Evolutionary conservation across 1,139 yeast genomes (phyloP).

Genomic region (Taphrina pruni): DNA sequence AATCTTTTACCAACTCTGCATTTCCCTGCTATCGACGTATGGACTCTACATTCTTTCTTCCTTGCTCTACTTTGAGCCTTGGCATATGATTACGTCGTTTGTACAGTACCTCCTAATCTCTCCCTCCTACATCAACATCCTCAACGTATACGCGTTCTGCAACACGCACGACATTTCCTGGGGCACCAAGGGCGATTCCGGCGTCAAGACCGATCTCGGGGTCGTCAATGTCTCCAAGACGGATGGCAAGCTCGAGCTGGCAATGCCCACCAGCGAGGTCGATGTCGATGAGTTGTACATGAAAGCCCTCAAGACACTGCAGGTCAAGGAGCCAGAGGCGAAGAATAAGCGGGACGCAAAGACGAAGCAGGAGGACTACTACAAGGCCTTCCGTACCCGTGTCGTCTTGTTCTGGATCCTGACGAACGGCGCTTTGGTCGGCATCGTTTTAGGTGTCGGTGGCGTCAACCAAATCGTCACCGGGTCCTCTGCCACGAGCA

Average conservation of each 20-base stretch:
- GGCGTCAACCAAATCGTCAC: slow-evolving; percentile 56
- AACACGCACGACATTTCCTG: slow-evolving; percentile 85
- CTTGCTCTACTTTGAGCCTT: slow-evolving; percentile 73
- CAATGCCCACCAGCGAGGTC: slow-evolving; percentile 66
- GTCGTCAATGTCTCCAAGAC: slow-evolving; percentile 64
- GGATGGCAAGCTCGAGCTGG: slow-evolving; percentile 64
- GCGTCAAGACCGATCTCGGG: slow-evolving; percentile 68
- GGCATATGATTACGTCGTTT: slow-evolving; percentile 78
- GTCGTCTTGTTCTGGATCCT: slow-evolving; percentile 82
- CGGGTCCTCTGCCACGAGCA: slow-evolving; percentile 25
- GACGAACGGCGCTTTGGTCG: slow-evolving; percentile 68
- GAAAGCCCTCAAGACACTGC: slow-evolving; percentile 59
- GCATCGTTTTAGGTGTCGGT: slow-evolving; percentile 73
- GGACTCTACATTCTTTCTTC: slow-evolving; percentile 80
- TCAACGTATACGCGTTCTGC: slow-evolving; percentile 83
- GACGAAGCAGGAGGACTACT: slow-evolving; percentile 64
- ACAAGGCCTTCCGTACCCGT: slow-evolving; percentile 75
- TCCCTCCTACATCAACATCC: slow-evolving; percentile 77
- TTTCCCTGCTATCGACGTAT: slow-evolving; percentile 87
- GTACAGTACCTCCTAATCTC: slow-evolving; percentile 71
- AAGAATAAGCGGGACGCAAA: slow-evolving; percentile 47
- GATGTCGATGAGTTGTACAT: slow-evolving; percentile 68
- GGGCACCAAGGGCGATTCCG: slow-evolving; percentile 81
- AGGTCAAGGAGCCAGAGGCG: slow-evolving; percentile 48
- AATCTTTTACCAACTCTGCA: slow-evolving; percentile 79